phyloP scores from a whole-genome alignment of 768 basidiomycete genomes.

The Tulasnella sp. region DNA sequence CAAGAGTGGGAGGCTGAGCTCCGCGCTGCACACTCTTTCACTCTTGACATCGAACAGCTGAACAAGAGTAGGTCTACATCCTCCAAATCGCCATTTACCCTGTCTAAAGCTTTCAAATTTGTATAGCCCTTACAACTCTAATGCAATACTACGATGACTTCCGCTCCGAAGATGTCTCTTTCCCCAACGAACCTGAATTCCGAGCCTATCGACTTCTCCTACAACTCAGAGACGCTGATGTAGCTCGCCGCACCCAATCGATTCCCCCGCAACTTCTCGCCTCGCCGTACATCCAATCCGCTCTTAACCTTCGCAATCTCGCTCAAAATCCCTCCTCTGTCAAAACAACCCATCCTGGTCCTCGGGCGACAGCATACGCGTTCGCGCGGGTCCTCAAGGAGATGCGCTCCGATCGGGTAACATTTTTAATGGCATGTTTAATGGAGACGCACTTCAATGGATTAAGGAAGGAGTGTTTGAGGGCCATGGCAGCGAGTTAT shows the following conservation, averaged over 20 bases:
- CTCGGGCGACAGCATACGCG: slow-evolving; percentile 43
- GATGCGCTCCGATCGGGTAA: slow-evolving; percentile 56
- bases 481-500: slow-evolving; percentile 14
- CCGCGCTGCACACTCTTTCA: slow-evolving; percentile 1
- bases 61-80: slow-evolving; percentile 63
- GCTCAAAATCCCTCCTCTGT: slow-evolving; percentile 60
- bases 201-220: slow-evolving; percentile 88
- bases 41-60: slow-evolving; percentile 75
- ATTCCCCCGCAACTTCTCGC: slow-evolving; percentile 53
- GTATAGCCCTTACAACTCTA: slow-evolving; percentile 77
- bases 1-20: slow-evolving; percentile 6
- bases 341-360: slow-evolving; percentile 19
- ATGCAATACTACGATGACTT: slow-evolving; percentile 92
- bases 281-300: slow-evolving; percentile 71
- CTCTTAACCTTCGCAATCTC: slow-evolving; percentile 66
- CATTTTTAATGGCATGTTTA: slow-evolving; percentile 83
- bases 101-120: not conserved
- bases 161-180: slow-evolving; percentile 43
- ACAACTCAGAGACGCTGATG: slow-evolving; percentile 76
- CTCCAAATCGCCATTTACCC: slow-evolving; percentile 1
- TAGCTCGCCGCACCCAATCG: slow-evolving; percentile 49
- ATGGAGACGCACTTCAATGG: slow-evolving; percentile 74
- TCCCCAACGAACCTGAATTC: slow-evolving; percentile 89
- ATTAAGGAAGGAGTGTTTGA: slow-evolving; percentile 24
- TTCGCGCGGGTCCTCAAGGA: slow-evolving; percentile 57